These are phyloP conservation scores for Scedosporium boydii DNA, from an alignment of 2,329 filamentous ascomycete species.

Conservation along the genomic window DNA sequence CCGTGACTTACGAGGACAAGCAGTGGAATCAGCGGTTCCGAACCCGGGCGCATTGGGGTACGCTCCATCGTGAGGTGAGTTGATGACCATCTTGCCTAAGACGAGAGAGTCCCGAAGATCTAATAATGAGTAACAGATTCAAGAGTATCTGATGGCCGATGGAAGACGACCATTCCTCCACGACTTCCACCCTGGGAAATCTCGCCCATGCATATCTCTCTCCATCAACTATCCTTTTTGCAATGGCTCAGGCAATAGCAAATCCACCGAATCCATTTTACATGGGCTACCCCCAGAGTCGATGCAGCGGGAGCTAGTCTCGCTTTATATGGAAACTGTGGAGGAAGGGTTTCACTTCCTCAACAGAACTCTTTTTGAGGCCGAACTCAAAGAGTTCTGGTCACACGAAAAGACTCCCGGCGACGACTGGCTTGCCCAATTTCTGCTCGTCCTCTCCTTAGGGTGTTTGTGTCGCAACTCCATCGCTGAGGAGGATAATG, in stretches of 20 bases:
- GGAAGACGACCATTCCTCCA: background rate
- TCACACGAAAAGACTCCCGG: constrained; percentile 18
- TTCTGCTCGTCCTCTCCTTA: constrained; percentile 23
- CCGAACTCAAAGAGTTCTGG: constrained; percentile 16
- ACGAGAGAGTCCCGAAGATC: background rate
- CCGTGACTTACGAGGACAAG: constrained; percentile 20
- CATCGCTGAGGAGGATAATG: background rate
- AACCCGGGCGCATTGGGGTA: background rate
- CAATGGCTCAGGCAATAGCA: background rate
- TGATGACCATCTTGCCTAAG: too few relatives aligned
- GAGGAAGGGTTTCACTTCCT: constrained; percentile 24
- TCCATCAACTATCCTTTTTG: constrained; percentile 10
- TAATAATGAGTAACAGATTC: background rate
- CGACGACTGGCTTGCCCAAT: constrained; percentile 20
- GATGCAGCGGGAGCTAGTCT: background rate
- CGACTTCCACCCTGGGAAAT: background rate
- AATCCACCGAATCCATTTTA: background rate
- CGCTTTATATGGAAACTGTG: constrained; percentile 13
- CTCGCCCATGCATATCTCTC: background rate
- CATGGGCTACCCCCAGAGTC: background rate
- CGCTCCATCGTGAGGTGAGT: background rate
- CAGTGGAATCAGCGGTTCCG: constrained; percentile 23
- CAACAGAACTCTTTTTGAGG: constrained; percentile 18
- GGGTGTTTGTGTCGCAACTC: constrained; percentile 21
- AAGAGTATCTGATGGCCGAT: background rate